Conservation (phyloP, 805 yeast species). For the Metschnikowia chrysomelidarum region DNA sequence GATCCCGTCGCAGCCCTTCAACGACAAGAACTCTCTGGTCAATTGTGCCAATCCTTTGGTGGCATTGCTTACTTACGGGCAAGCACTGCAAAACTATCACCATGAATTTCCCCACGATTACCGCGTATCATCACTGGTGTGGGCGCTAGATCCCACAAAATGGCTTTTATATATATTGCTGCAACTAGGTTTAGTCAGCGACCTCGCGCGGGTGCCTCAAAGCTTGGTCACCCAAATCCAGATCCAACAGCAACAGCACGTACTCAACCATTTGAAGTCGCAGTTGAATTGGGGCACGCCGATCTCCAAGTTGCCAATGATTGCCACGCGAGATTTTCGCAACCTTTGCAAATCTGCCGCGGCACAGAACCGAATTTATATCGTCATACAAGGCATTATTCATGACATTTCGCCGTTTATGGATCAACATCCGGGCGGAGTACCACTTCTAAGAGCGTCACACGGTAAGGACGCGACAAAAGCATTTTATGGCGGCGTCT, state of each 20-base stretch:
- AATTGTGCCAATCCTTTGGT: slow-evolving; percentile 58
- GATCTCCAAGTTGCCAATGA: slow-evolving; percentile 77
- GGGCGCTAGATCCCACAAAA: slow-evolving; percentile 85
- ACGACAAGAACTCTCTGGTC: slow-evolving; percentile 64
- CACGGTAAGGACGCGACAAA: slow-evolving; percentile 93
- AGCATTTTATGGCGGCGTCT: slow-evolving; percentile 94
- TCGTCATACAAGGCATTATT: slow-evolving; percentile 85
- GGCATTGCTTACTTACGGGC: slow-evolving; percentile 76
- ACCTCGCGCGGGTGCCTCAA: slow-evolving; percentile 60
- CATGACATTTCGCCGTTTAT: slow-evolving; percentile 92
- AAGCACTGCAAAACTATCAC: slow-evolving; percentile 90
- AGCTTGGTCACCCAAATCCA: slow-evolving; percentile 60
- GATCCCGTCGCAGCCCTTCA: slow-evolving; percentile 53
- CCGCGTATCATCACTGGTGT: slow-evolving; percentile 68
- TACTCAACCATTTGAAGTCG: slow-evolving; percentile 72
- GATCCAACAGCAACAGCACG: slow-evolving; percentile 70
- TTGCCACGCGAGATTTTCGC: slow-evolving; percentile 46
- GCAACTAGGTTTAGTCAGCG: slow-evolving; percentile 55
- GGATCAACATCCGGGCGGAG: slow-evolving; percentile 93
- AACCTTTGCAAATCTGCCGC: slow-evolving; percentile 34
- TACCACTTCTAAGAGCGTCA: slow-evolving; percentile 71
- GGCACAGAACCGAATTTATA: slow-evolving; percentile 55
- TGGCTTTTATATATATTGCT: slow-evolving; percentile 58
- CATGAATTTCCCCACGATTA: slow-evolving; percentile 94
- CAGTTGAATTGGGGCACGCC: slow-evolving; percentile 94